Evolutionary conservation across 306 rosid genomes (phyloP).

Genomic region (Herpetospermum pedunculosum): DNA sequence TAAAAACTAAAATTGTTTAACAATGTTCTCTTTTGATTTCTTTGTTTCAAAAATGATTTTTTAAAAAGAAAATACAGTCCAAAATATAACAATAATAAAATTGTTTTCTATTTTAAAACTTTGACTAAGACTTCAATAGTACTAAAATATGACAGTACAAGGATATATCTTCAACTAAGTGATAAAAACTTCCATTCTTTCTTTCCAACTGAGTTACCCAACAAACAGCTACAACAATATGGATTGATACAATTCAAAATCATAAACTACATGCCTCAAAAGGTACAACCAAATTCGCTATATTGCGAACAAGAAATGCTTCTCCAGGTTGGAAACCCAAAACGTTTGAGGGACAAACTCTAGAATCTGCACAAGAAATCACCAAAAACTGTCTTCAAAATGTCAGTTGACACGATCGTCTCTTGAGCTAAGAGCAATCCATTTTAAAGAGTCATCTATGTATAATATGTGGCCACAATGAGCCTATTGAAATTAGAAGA

Average conservation of each 20-base stretch:
- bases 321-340: slow-evolving; percentile 96
- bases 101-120: too few species aligned
- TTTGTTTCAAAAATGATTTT: not conserved
- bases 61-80: not conserved
- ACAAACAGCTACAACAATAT: slow-evolving; percentile 3
- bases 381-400: slow-evolving; percentile 77
- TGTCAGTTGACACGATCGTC: slow-evolving; percentile 28
- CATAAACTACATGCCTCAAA: slow-evolving; percentile 45
- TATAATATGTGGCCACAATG: not conserved
- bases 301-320: slow-evolving; percentile 72
- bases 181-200: not conserved
- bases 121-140: too few species aligned
- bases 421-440: not conserved
- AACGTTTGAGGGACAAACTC: slow-evolving; percentile 83
- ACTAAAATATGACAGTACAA: not conserved
- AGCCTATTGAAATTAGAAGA: slow-evolving; percentile 7
- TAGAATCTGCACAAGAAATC: slow-evolving; percentile 96
- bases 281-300: slow-evolving; percentile 87
- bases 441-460: not conserved
- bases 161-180: not conserved
- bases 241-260: slow-evolving; percentile 9
- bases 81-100: too few species aligned
- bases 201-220: too few species aligned
- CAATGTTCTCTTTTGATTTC: not conserved
- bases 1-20: not conserved